Conservation (phyloP, 768 basidiomycete species). For the Russula earlei region DNA sequence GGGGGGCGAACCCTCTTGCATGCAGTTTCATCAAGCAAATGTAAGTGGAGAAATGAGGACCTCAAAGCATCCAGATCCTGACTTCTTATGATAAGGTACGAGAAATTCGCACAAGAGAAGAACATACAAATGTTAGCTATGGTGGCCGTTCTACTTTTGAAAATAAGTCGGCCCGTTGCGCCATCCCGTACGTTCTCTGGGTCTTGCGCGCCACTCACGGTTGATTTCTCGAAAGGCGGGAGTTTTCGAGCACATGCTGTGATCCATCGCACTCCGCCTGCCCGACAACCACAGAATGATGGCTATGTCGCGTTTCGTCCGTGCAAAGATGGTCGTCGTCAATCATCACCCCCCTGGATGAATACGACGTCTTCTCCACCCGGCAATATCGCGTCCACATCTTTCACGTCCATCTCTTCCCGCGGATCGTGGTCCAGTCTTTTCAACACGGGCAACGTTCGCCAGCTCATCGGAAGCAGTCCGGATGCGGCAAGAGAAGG, state of each 20-base stretch:
- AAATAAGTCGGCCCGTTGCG: conserved; percentile 26
- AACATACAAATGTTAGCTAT: conserved; percentile 81
- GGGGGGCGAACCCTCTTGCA: conserved; percentile 11
- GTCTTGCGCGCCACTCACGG: neutral
- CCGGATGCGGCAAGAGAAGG: conserved; percentile 39
- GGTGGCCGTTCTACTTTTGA: conserved; percentile 58
- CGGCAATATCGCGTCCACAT: conserved; percentile 32
- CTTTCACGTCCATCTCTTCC: conserved; percentile 49
- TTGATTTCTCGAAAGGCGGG: neutral
- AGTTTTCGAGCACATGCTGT: neutral
- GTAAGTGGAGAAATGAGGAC: conserved; percentile 20
- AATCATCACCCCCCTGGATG: conserved; percentile 41
- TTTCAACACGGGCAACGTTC: conserved; percentile 55
- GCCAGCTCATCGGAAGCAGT: conserved; percentile 58
- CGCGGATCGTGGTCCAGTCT: conserved; percentile 76
- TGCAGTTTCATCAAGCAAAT: conserved; percentile 21
- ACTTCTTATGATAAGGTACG: conserved; percentile 29
- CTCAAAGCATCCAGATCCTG: neutral
- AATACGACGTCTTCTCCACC: conserved; percentile 38
- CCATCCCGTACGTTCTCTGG: conserved; percentile 17
- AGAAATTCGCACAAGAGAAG: conserved; percentile 37
- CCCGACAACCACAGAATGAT: conserved; percentile 25
- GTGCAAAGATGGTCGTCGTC: conserved; percentile 31
- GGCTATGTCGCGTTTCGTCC: conserved; percentile 51
- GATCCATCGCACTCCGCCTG: neutral